Percentiles rank a stretch among this genome's conserved stretches.
phyloP scores from a whole-genome alignment of 305 asterid species.

The Plantago coronopus region DNA sequence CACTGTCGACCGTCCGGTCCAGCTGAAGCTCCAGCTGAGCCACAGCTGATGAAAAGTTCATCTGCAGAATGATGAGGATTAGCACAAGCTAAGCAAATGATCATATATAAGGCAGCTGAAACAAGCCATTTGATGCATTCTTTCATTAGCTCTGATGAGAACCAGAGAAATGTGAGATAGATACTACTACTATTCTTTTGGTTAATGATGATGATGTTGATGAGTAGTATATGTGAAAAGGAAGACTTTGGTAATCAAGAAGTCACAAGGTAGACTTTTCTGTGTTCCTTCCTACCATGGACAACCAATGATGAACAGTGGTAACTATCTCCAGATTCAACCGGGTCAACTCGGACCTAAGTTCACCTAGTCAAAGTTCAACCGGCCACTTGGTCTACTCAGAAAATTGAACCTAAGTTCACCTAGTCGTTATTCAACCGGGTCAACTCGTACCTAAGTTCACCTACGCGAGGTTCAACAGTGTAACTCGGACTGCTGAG shows the following conservation, averaged over 20 bases:
- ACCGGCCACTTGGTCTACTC: too few species aligned
- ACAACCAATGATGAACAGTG: background rate
- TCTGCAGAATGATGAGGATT: conserved; percentile 6
- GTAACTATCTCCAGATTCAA: too few species aligned
- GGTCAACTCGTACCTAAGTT: too few species aligned
- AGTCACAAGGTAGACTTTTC: background rate
- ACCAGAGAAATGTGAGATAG: background rate
- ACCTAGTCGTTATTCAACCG: too few species aligned
- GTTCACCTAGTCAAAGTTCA: too few species aligned
- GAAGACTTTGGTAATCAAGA: background rate
- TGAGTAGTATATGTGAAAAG: background rate
- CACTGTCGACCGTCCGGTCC: conserved; percentile 32
- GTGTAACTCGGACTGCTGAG: too few species aligned
- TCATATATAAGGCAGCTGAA: background rate
- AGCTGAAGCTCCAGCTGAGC: conserved; percentile 28
- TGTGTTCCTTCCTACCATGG: background rate
- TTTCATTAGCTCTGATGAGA: background rate
- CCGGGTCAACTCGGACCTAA: too few species aligned
- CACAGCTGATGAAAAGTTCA: conserved; percentile 42
- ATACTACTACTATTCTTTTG: background rate
- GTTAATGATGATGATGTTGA: background rate
- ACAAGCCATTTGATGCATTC: conserved; percentile 10
- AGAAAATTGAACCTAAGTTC: too few species aligned
- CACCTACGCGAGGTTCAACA: too few species aligned
- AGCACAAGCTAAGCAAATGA: conserved; percentile 12